phyloP scores from a whole-genome alignment of 371 early-diverging fungal genomes.

The Chytridium lagenaria region DNA sequence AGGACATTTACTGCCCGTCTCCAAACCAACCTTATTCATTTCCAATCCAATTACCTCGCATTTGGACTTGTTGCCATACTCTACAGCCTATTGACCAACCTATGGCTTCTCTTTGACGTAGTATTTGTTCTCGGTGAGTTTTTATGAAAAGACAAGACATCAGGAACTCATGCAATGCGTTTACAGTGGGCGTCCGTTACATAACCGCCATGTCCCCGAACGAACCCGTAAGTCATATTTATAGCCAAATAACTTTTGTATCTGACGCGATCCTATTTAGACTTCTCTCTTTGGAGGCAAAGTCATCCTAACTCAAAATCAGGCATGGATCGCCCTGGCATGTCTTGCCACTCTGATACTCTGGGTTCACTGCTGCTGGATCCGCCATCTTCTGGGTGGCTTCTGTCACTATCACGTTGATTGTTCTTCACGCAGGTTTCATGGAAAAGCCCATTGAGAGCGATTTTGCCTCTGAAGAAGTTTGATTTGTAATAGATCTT shows the following conservation, averaged over 20 bases:
- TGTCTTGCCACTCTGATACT: slow-evolving; percentile 24
- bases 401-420: slow-evolving; percentile 14
- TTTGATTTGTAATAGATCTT: background rate
- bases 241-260: background rate
- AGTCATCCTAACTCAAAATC: slow-evolving; percentile 24
- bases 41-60: slow-evolving; percentile 39
- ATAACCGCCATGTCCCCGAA: slow-evolving; percentile 26
- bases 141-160: background rate
- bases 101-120: slow-evolving; percentile 36
- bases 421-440: slow-evolving; percentile 35
- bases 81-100: slow-evolving; percentile 29
- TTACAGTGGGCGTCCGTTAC: slow-evolving; percentile 28
- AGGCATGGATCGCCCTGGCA: slow-evolving; percentile 35
- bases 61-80: slow-evolving; percentile 28
- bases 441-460: slow-evolving; percentile 38
- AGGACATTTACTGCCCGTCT: slow-evolving; percentile 20
- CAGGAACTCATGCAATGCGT: too few species aligned
- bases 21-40: slow-evolving; percentile 28
- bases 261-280: background rate
- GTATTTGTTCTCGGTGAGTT: slow-evolving; percentile 30
- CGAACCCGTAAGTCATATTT: slow-evolving; percentile 28
- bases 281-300: slow-evolving; percentile 21
- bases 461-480: slow-evolving; percentile 28
- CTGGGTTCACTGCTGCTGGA: slow-evolving; percentile 34
- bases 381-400: slow-evolving; percentile 40